These are phyloP conservation scores for Mallotus nudiflorus DNA, from an alignment of 345 rosid genomes.

Conservation along the genomic window DNA sequence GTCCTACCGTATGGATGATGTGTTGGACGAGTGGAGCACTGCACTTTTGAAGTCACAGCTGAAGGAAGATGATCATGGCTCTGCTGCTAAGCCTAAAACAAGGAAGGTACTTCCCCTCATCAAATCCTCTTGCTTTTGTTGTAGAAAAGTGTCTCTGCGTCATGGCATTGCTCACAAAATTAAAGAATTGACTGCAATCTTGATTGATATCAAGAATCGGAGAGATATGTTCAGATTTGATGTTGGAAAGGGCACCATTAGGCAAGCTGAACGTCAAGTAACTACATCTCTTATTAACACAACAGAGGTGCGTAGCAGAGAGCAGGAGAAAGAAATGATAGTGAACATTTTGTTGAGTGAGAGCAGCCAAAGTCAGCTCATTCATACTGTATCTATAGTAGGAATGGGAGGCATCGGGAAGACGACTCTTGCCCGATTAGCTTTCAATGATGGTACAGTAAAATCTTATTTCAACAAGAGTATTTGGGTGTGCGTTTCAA, in stretches of 20 bases:
- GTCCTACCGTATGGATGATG: slow-evolving; percentile 3
- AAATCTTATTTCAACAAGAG: not conserved
- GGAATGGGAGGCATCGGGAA: slow-evolving; percentile 17
- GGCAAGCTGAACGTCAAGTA: not conserved
- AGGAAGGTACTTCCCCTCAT: not conserved
- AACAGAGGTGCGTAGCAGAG: not conserved
- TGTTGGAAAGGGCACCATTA: too few relatives aligned
- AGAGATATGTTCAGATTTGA: not conserved
- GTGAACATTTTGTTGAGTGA: not conserved
- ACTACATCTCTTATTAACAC: not conserved
- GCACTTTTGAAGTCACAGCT: not conserved
- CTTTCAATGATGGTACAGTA: not conserved
- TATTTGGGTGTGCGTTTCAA: slow-evolving; percentile 22
- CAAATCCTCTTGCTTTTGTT: slow-evolving; percentile 5
- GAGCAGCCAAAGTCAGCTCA: too few relatives aligned
- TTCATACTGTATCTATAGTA: not conserved
- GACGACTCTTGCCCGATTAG: slow-evolving; percentile 15
- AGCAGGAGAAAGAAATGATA: not conserved
- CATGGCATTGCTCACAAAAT: not conserved
- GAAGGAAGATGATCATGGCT: not conserved
- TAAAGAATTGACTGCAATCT: not conserved
- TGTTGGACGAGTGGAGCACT: slow-evolving; percentile 16
- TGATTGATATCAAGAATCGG: not conserved
- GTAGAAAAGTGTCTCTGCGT: not conserved
- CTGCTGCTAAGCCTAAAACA: not conserved